Evolutionary conservation across 2,329 filamentous ascomycete genomes (phyloP).

Genomic region (Clarireedia homoeocarpa): DNA sequence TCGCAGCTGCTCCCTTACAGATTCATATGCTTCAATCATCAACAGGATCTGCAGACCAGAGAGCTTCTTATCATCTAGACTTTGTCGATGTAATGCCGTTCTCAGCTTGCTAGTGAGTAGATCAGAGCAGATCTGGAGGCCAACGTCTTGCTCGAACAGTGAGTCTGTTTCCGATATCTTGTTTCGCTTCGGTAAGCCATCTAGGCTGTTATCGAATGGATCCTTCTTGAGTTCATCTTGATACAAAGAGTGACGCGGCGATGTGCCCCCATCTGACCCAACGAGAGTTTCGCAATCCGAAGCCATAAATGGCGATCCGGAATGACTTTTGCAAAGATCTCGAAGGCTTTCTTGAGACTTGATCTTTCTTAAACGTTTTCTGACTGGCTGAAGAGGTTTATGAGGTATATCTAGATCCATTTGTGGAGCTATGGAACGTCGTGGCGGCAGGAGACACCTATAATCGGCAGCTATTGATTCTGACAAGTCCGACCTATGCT

Average conservation of each 20-base stretch:
- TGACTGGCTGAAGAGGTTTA: not conserved
- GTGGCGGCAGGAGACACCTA: conserved; percentile 15
- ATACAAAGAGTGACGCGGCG: conserved; percentile 1
- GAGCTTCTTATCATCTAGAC: conserved; percentile 14
- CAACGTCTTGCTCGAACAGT: conserved; percentile 14
- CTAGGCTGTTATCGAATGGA: not conserved
- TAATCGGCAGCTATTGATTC: conserved; percentile 21
- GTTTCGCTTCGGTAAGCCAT: not conserved
- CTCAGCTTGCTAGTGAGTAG: conserved; percentile 24
- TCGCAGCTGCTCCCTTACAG: conserved; percentile 16
- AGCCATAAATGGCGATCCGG: not conserved
- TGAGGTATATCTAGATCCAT: conserved; percentile 4
- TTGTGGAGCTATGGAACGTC: conserved; percentile 7
- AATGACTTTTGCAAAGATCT: conserved; percentile 16
- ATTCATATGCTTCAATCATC: conserved; percentile 29
- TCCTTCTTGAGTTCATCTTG: not conserved
- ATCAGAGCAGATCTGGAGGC: conserved; percentile 24
- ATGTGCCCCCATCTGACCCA: conserved; percentile 11
- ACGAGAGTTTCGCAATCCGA: conserved; percentile 13
- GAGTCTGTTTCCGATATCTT: conserved; percentile 5
- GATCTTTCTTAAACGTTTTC: conserved; percentile 21
- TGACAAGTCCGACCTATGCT: conserved; percentile 12
- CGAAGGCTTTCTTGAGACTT: conserved; percentile 26
- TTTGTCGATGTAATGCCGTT: conserved; percentile 16
- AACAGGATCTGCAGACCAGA: conserved; percentile 26